Conservation (phyloP, 2,329 filamentous ascomycete genomes). For the Apiospora kogelbergensis region DNA sequence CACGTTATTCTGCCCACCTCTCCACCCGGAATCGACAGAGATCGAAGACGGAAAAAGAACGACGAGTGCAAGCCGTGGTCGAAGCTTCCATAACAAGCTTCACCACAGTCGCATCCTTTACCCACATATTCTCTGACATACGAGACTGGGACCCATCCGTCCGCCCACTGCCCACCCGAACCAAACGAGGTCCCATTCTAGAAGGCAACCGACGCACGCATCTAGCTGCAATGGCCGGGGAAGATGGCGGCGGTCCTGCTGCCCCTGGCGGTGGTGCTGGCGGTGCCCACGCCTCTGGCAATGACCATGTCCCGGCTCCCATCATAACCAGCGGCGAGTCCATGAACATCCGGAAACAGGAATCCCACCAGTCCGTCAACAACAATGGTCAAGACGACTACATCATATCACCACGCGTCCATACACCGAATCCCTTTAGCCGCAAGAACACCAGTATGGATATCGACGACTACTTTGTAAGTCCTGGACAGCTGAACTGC, state of each 20-base stretch:
- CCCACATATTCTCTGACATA: conserved; percentile 69
- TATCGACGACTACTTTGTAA: conserved; percentile 46
- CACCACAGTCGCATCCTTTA: conserved; percentile 41
- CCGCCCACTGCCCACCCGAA: neutral
- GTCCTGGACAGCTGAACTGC: conserved; percentile 71
- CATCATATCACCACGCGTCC: neutral
- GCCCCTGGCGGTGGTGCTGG: neutral
- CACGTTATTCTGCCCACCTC: neutral
- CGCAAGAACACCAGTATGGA: conserved; percentile 35
- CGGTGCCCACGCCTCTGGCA: neutral
- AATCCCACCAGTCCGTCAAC: neutral
- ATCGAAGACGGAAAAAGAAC: neutral
- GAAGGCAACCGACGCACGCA: neutral
- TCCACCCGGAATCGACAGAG: neutral
- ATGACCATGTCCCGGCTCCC: neutral
- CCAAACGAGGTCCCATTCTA: neutral
- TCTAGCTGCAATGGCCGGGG: neutral
- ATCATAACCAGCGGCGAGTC: neutral
- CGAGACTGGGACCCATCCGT: conserved; percentile 37
- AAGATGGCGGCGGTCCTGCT: neutral
- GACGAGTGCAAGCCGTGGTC: neutral
- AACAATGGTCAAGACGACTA: neutral
- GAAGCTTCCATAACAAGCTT: neutral
- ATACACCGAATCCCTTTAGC: conserved; percentile 33
- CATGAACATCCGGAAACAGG: neutral